A percentile compares a stretch with the other conserved stretches of the same genome.
Conservation (phyloP, 108 stramenopile species). For the Skeletonema tropicum region DNA sequence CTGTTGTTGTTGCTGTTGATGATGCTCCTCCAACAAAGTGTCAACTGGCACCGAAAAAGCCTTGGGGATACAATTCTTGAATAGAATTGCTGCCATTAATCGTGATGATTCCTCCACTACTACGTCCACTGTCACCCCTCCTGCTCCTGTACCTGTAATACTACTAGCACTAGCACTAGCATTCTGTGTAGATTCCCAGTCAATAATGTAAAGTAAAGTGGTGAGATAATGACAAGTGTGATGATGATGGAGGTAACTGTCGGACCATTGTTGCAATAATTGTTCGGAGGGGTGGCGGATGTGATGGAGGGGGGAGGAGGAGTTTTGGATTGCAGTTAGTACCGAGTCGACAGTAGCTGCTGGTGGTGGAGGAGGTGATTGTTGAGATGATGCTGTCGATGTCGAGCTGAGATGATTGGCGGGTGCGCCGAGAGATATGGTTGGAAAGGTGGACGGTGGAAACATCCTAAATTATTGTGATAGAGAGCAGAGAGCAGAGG, state of each 20-base stretch:
- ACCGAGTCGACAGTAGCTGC: conserved; percentile 3
- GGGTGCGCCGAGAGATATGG: conserved; percentile 10
- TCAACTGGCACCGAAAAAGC: conserved; percentile 1
- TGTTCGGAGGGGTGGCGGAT: conserved; percentile 18
- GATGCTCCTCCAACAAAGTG: not conserved
- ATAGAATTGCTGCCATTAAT: conserved; percentile 32
- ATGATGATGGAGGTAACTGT: not conserved
- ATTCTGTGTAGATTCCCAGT: not conserved
- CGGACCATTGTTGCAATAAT: not conserved
- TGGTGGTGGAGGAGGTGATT: not conserved
- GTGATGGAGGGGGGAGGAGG: not conserved
- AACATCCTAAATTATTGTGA: not conserved
- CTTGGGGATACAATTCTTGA: conserved; percentile 33
- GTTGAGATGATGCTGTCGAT: not conserved
- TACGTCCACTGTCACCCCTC: not conserved
- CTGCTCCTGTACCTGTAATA: not conserved
- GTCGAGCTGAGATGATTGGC: conserved; percentile 9
- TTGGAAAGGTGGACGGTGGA: conserved; percentile 18
- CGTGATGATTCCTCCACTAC: conserved; percentile 2
- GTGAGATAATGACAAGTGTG: conserved; percentile 8
- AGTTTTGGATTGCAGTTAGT: conserved; percentile 8
- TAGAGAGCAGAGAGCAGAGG: too few species aligned
- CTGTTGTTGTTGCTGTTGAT: too few species aligned
- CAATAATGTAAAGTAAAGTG: conserved; percentile 11
- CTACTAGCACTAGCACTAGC: not conserved